Evolutionary conservation across 2,329 filamentous ascomycete genomes (phyloP).

Genomic region (Ophiognomonia clavigignenti-juglandacearum): DNA sequence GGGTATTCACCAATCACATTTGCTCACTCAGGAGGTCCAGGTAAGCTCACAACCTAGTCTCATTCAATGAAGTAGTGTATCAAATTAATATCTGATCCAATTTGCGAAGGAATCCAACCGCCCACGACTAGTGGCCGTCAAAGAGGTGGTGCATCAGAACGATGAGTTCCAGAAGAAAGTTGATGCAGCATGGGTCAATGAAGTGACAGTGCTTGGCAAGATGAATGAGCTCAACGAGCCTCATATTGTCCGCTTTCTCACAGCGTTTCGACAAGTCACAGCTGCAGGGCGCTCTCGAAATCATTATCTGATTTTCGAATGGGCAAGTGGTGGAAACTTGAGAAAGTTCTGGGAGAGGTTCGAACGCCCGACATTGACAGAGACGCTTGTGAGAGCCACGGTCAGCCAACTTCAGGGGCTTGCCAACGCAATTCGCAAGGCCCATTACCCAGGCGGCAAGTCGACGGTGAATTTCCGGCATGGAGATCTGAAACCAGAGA

Average conservation of each 20-base stretch:
- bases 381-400: background rate
- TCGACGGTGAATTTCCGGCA: background rate
- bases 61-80: background rate
- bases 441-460: background rate
- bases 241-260: background rate
- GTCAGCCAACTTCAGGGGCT: background rate
- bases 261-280: background rate
- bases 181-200: background rate
- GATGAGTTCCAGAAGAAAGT: background rate
- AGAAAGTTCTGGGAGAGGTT: background rate
- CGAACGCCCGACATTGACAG: background rate
- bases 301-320: background rate
- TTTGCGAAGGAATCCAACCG: background rate
- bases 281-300: background rate
- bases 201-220: background rate
- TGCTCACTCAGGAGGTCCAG: background rate
- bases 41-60: too few species aligned
- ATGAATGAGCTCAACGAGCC: background rate
- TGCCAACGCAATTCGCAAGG: background rate
- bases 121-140: background rate
- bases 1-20: background rate
- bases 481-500: constrained; percentile 4
- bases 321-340: background rate
- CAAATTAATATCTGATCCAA: background rate
- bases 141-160: background rate